Conservation (phyloP, 2,329 filamentous ascomycete genomes). For the Diplodia mutila region DNA sequence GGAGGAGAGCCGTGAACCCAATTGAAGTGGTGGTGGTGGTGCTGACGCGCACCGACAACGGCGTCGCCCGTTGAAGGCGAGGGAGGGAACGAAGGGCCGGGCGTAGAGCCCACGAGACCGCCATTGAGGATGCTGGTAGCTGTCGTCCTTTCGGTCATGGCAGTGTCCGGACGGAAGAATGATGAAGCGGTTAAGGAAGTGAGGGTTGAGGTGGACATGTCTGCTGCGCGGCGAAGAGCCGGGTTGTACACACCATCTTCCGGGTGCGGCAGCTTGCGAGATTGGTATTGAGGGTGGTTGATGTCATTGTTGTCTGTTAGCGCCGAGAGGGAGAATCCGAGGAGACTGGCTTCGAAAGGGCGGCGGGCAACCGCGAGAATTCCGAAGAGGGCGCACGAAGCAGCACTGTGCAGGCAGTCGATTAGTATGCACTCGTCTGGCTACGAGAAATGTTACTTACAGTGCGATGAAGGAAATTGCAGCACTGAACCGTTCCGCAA, state of each 20-base stretch:
- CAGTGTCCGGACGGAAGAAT: neutral
- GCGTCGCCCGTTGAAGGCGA: conserved; percentile 3
- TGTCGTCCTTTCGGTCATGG: neutral
- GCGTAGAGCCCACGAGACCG: conserved; percentile 1
- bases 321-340: conserved; percentile 28
- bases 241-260: conserved; percentile 31
- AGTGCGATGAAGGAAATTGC: conserved; percentile 40
- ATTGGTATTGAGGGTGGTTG: conserved; percentile 28
- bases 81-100: conserved; percentile 19
- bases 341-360: conserved; percentile 43
- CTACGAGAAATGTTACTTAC: conserved; percentile 31
- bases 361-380: conserved; percentile 40
- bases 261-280: conserved; percentile 31
- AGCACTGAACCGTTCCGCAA: conserved; percentile 36
- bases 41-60: neutral
- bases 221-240: neutral
- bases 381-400: conserved; percentile 39
- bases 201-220: neutral
- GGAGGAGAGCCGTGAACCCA: neutral
- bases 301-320: conserved; percentile 27
- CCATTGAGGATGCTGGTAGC: neutral
- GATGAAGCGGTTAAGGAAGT: neutral
- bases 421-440: neutral
- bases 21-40: neutral
- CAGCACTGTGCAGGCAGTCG: conserved; percentile 31